Percentiles rank a stretch among this genome's conserved stretches.
Evolutionary conservation across 768 basidiomycete genomes (phyloP).

Genomic region (Chlorophyllum brunneum): DNA sequence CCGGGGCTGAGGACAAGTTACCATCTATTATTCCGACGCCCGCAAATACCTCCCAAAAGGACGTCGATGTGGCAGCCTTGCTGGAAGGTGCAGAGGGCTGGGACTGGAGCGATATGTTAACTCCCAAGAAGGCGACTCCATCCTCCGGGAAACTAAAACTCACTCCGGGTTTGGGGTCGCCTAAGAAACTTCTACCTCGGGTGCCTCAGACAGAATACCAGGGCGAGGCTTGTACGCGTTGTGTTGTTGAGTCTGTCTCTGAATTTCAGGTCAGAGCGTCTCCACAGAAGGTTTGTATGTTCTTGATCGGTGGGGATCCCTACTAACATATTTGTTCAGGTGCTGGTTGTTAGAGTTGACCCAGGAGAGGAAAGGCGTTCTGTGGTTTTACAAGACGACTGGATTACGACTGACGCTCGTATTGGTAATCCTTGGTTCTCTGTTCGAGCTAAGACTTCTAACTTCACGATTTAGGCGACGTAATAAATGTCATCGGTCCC

Average conservation of each 20-base stretch:
- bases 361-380: conserved; percentile 33
- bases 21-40: conserved; percentile 18
- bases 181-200: conserved; percentile 6
- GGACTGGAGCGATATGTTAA: conserved; percentile 57
- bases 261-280: conserved; percentile 27
- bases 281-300: conserved; percentile 39
- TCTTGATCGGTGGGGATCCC: not conserved
- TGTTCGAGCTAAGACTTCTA: not conserved
- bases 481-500: conserved; percentile 69
- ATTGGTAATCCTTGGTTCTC: conserved; percentile 38
- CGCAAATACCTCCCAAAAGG: conserved; percentile 22
- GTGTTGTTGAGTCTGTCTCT: conserved; percentile 45
- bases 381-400: conserved; percentile 74
- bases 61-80: conserved; percentile 44
- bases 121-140: conserved; percentile 41
- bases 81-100: conserved; percentile 67
- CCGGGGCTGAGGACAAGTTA: not conserved
- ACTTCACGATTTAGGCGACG: conserved; percentile 55
- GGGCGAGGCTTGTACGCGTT: conserved; percentile 47
- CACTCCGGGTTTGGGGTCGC: conserved; percentile 8
- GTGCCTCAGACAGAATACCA: conserved; percentile 19
- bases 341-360: conserved; percentile 46
- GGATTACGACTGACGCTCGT: conserved; percentile 61
- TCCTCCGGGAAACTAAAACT: conserved; percentile 22
- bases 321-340: conserved; percentile 29